Conservation (phyloP, 2,329 filamentous ascomycete genomes). For the Plenodomus lindquistii region DNA sequence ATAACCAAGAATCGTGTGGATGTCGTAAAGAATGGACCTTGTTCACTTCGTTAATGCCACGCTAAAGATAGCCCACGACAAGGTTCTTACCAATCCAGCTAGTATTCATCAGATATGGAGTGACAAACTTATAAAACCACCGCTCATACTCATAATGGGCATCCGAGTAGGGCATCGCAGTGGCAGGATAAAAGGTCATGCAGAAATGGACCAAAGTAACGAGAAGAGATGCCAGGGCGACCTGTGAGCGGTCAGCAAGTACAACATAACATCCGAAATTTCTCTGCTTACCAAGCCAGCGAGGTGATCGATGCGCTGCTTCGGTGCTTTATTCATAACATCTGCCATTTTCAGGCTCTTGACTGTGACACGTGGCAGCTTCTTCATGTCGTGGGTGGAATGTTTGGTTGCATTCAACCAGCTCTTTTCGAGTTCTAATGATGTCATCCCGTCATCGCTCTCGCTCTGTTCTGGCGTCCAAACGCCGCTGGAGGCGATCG, state of each 20-base stretch:
- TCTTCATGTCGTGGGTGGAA: too few species aligned
- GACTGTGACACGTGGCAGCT: background rate
- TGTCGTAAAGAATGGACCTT: conserved; percentile 50
- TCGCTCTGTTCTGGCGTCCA: too few species aligned
- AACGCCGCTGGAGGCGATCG: too few species aligned
- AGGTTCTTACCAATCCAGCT: conserved; percentile 41
- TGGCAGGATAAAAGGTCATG: conserved; percentile 47
- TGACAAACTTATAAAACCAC: conserved; percentile 45
- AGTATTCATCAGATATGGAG: conserved; percentile 46
- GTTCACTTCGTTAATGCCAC: background rate
- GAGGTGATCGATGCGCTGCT: conserved; percentile 40
- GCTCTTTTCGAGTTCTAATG: too few species aligned
- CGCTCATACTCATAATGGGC: conserved; percentile 45
- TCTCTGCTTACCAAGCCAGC: too few species aligned
- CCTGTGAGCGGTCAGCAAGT: conserved; percentile 5
- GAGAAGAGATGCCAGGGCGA: conserved; percentile 45
- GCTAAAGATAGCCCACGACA: background rate
- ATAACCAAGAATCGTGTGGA: conserved; percentile 49
- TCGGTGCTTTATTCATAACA: conserved; percentile 4
- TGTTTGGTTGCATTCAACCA: too few species aligned
- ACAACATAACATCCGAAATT: background rate
- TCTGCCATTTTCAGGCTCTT: background rate
- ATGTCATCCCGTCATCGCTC: too few species aligned
- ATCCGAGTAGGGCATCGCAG: conserved; percentile 36
- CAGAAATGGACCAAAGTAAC: conserved; percentile 50